Evolutionary conservation across 352 stramenopile genomes (phyloP), one percentile per base, ranked within the genome.

Genomic region (Pythium aristosporum): DNA sequence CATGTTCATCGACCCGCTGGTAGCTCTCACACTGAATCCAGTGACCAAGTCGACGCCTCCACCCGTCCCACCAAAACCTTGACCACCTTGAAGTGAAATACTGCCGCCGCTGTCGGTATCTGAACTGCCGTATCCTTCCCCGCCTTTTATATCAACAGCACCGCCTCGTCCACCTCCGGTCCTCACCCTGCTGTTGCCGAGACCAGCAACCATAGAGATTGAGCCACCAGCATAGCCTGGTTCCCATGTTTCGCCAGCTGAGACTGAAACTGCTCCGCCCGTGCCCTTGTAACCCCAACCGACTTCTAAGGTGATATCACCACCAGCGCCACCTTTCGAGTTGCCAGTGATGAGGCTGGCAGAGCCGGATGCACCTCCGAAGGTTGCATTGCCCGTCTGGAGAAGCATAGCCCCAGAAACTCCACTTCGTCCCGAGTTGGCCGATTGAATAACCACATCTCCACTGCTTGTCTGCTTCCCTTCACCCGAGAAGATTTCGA

Each of bases 251-350:
- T 91, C 75, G 21, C 85, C 85, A 60, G 79, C 85, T 49, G 61
- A 71, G 9, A 98, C 41, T 8, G 61, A 61, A 42, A 98, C 74
- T 57, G 83, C 77, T 20, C 96, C 94, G 48, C 96, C 96, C 61
- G 87, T 84, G 6, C 79, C 85, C 46, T 86, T 84, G 48, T 89
- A 81, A n/a, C 91, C 91, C 43, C 73, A 79, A 12, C 96, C 96
- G 65, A 96, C 87, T 48, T 52, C 76, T 10, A 96, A 34, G 20
- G 71, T 67, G 41, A 98, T 87, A 48, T 83, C 74, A 15, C 93
- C 91, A 39, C 91, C 94, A 52, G 77, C 63, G 34, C 85, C 89
- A 51, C 80, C 69, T 43, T 76, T 84, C 11, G 85, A 74, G 32
- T 77, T 80, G 18, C 94, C 94, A 20, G 94, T 97, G 21, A 71